Evolutionary conservation across 257 asterid species (phyloP), one percentile per base, ranked within the genome.

Genomic region (Apocynum venetum): DNA sequence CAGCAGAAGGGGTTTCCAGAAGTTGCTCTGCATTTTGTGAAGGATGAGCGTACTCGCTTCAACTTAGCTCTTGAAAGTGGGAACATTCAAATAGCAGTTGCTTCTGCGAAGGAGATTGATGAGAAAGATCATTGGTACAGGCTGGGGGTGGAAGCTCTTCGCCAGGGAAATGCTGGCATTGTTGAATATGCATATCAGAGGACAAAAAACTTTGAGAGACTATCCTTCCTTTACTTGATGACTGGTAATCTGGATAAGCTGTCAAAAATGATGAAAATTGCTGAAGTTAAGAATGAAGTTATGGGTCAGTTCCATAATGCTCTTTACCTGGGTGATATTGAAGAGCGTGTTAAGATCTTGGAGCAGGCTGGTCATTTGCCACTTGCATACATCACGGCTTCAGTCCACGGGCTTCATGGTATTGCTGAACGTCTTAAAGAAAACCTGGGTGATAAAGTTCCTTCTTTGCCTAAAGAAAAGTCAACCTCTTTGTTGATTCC

Each of bases 1-100:
- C 99, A 96, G 89, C 99, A 96, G 88, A 93, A 96, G 86, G 99
- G 99, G 73, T 96, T 96, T 79, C 99, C 98, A 8, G 98, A 93
- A 87, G 97, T 96, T 73, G 99, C 99, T 74, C 88, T 96, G 77
- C 90, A 93, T 91, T 96, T 96, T 72, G 99, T 96, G 78, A 96
- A 96, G 88, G 99, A 96, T 73, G 99, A 93, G 84, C 87, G 90
- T 57, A 90, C 91, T 63, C 92, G 98, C 70, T 96, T 96, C 87
- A 91, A 91, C 86, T 85, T 95, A 71, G 98, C 98, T 76, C 92
- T 94, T 60, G 97, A 92, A 80, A 91, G 97, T 52, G 98, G 98
- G 72, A 94, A 91, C 89, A 94, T 96, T 60, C 96, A 90, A 87
- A 91, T 91, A 78, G 99, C 99, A 64, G 95, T 96, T 38, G 97